phyloP scores from a whole-genome alignment of 202 grass and related monocot genomes.

The Miscanthus sacchariflorus region DNA sequence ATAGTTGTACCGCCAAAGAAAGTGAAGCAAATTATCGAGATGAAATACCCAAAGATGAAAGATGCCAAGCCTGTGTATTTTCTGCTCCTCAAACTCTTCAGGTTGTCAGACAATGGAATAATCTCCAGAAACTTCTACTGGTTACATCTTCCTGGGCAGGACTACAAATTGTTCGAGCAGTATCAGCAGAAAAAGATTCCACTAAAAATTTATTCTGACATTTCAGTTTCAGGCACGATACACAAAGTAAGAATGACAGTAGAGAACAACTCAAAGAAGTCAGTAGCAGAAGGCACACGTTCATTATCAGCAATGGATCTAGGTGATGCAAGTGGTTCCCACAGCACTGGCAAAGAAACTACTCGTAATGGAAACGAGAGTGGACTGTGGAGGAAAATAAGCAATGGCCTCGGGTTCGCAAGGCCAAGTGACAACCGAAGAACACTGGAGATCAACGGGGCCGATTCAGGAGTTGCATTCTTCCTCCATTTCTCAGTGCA shows the following conservation, averaged over 20 bases:
- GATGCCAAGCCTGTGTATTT: slow-evolving; percentile 86
- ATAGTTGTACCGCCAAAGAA: slow-evolving; percentile 68
- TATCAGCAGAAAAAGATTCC: slow-evolving; percentile 74
- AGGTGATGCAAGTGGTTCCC: slow-evolving; percentile 20
- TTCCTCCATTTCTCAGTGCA: slow-evolving; percentile 93
- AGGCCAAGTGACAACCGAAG: slow-evolving; percentile 35
- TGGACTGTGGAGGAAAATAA: slow-evolving; percentile 58
- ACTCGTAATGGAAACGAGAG: slow-evolving; percentile 18
- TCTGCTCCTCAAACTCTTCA: slow-evolving; percentile 89
- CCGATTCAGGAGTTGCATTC: slow-evolving; percentile 78
- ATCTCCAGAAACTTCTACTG: slow-evolving; percentile 96
- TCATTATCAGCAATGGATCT: slow-evolving; percentile 16
- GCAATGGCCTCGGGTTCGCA: slow-evolving; percentile 26
- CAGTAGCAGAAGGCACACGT: slow-evolving; percentile 31
- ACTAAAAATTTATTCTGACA: slow-evolving; percentile 62
- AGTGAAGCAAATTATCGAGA: slow-evolving; percentile 70
- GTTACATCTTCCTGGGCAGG: slow-evolving; percentile 80
- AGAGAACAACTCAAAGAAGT: slow-evolving; percentile 70
- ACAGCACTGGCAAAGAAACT: slow-evolving; percentile 14
- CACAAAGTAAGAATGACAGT: slow-evolving; percentile 72
- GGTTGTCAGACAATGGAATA: slow-evolving; percentile 62
- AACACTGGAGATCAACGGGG: slow-evolving; percentile 57
- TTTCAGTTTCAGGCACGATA: slow-evolving; percentile 60
- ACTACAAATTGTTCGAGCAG: slow-evolving; percentile 75
- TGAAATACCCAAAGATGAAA: slow-evolving; percentile 84